Percentiles rank a stretch among this genome's conserved stretches.
Evolutionary conservation across 2,329 filamentous ascomycete species (phyloP).

Genomic region (Xylaria sp.): DNA sequence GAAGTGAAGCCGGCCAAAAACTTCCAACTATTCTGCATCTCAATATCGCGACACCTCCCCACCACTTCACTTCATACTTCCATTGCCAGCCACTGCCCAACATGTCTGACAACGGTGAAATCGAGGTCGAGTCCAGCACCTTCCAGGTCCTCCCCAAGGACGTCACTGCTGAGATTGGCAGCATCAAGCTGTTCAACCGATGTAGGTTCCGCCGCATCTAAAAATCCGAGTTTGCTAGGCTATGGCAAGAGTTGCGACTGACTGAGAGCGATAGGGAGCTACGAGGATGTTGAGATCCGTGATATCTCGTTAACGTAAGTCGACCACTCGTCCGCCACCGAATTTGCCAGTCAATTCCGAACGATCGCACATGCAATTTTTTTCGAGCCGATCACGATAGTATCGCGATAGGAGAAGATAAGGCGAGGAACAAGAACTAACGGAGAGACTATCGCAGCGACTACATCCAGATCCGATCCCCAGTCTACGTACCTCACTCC

Average conservation of each 20-base stretch:
- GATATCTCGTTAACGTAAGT: conserved; percentile 99
- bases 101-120: conserved; percentile 85
- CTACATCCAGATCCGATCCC: conserved; percentile 99
- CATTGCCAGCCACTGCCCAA: conserved; percentile 53
- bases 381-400: conserved; percentile 32
- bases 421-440: conserved; percentile 50
- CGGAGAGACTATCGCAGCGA: conserved; percentile 71
- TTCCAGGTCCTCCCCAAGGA: conserved; percentile 80
- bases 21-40: conserved; percentile 44
- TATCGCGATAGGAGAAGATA: conserved; percentile 28
- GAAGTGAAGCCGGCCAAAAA: conserved; percentile 48
- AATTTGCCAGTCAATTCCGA: conserved; percentile 37
- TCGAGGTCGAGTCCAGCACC: conserved; percentile 78
- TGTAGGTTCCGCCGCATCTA: conserved; percentile 48
- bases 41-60: conserved; percentile 50
- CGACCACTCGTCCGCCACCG: conserved; percentile 44
- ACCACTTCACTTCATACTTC: conserved; percentile 44
- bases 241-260: conserved; percentile 18
- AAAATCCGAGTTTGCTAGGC: conserved; percentile 34
- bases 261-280: conserved; percentile 61
- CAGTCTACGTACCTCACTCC: conserved; percentile 99
- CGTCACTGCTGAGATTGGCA: conserved; percentile 78
- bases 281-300: conserved; percentile 99
- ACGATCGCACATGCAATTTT: conserved; percentile 7
- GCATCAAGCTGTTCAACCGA: conserved; percentile 83